Evolutionary conservation across 805 yeast genomes (phyloP).

Genomic region (Wickerhamiella alocasiicola): DNA sequence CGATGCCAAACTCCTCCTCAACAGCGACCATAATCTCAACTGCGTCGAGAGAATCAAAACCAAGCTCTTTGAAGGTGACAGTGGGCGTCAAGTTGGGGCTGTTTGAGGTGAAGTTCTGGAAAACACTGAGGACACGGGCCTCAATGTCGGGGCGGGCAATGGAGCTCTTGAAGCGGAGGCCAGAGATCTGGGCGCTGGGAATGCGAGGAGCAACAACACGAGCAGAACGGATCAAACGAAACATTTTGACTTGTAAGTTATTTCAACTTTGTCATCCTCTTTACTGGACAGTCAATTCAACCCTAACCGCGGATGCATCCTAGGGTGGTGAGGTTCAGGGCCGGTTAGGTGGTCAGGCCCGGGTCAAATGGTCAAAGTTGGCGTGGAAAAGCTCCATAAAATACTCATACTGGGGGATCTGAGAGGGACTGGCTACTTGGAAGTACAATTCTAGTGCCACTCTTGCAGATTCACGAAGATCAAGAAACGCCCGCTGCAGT

Average conservation of each 20-base stretch:
- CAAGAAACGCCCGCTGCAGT: neutral
- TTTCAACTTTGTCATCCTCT: neutral
- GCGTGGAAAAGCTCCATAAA: slow-evolving; percentile 2
- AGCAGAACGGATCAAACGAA: slow-evolving; percentile 15
- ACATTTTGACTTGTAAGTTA: slow-evolving; percentile 4
- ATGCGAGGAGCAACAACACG: slow-evolving; percentile 16
- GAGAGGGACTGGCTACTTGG: neutral
- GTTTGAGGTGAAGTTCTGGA: slow-evolving; percentile 30
- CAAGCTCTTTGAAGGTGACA: slow-evolving; percentile 45
- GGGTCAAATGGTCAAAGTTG: slow-evolving; percentile 1
- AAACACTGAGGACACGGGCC: slow-evolving; percentile 68
- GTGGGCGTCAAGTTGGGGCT: slow-evolving; percentile 28
- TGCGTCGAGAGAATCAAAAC: slow-evolving; percentile 87
- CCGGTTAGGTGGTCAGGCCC: no score
- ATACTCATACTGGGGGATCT: slow-evolving; percentile 5
- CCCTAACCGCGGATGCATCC: slow-evolving; percentile 3
- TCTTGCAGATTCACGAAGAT: neutral
- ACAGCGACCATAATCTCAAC: slow-evolving; percentile 93
- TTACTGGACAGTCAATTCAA: neutral
- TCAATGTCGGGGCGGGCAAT: slow-evolving; percentile 69
- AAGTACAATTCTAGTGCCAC: slow-evolving; percentile 3
- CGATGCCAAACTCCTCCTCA: slow-evolving; percentile 68
- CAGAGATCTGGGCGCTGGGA: slow-evolving; percentile 13
- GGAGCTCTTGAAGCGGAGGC: slow-evolving; percentile 22
- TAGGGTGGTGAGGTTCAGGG: no score